These are phyloP conservation scores for Hypomyces rosellus DNA, from an alignment of 2,329 filamentous ascomycete species.

Conservation along the genomic window DNA sequence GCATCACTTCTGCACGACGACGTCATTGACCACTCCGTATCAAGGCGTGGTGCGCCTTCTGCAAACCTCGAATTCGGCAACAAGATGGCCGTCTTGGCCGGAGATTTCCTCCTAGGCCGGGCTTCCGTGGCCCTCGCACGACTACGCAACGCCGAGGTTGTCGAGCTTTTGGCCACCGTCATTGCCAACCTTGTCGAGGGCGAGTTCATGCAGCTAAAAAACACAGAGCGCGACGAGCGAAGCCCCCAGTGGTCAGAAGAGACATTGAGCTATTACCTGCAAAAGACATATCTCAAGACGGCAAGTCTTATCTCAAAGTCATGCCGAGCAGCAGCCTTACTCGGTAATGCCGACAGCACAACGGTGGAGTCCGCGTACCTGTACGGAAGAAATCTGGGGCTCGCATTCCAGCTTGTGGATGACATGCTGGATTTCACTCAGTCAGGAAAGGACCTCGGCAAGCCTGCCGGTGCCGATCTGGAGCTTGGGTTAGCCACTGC, in stretches of 20 bases:
- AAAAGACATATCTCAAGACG: slow-evolving; percentile 98
- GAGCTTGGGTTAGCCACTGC: slow-evolving; percentile 92
- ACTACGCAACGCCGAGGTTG: slow-evolving; percentile 86
- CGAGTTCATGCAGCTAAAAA: slow-evolving; percentile 99
- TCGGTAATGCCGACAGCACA: slow-evolving; percentile 68
- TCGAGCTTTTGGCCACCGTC: slow-evolving; percentile 88
- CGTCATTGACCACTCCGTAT: slow-evolving; percentile 88
- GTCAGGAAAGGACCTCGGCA: slow-evolving; percentile 77
- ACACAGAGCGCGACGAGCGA: slow-evolving; percentile 81
- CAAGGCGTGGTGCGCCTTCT: slow-evolving; percentile 75
- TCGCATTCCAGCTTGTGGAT: slow-evolving; percentile 96
- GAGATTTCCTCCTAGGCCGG: slow-evolving; percentile 90
- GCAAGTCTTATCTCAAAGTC: slow-evolving; percentile 95
- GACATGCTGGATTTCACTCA: slow-evolving; percentile 97
- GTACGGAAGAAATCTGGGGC: slow-evolving; percentile 87
- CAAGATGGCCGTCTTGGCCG: slow-evolving; percentile 97
- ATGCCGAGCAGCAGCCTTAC: slow-evolving; percentile 79
- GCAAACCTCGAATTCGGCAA: slow-evolving; percentile 96
- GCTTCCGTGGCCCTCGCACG: slow-evolving; percentile 91
- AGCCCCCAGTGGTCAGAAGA: slow-evolving; percentile 83
- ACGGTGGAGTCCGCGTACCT: slow-evolving; percentile 87
- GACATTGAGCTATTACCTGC: slow-evolving; percentile 84
- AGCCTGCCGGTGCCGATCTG: slow-evolving; percentile 89
- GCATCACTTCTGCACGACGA: slow-evolving; percentile 96
- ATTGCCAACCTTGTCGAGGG: slow-evolving; percentile 97